phyloP scores from a whole-genome alignment of 257 asterid species.

The Solanum bulbocastanum region DNA sequence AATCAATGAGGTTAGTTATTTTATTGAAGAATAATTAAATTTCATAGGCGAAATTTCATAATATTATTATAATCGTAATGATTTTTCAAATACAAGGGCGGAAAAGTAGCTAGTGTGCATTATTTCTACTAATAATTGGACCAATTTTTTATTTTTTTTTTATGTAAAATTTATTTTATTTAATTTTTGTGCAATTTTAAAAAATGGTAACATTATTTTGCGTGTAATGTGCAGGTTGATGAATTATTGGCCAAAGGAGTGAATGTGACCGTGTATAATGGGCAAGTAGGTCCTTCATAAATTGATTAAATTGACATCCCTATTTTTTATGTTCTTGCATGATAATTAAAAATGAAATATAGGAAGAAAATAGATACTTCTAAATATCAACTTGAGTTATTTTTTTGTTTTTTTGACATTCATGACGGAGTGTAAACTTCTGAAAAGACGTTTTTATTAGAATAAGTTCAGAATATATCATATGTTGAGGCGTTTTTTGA shows the following conservation, averaged over 20 bases:
- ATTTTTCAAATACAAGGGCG: background rate
- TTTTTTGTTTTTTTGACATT: too few relatives aligned
- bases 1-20: constrained; percentile 54
- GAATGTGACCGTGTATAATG: constrained; percentile 69
- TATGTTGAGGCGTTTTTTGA: rapidly evolving
- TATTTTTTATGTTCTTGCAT: background rate
- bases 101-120: background rate
- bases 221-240: constrained; percentile 49
- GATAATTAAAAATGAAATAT: background rate
- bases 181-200: background rate
- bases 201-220: background rate
- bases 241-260: constrained; percentile 73
- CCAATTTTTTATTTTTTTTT: too few relatives aligned
- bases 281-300: constrained; percentile 53
- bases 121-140: background rate
- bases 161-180: background rate
- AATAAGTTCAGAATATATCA: background rate
- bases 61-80: background rate
- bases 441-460: too few relatives aligned
- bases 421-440: rapidly evolving
- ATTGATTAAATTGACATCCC: background rate
- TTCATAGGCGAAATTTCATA: background rate
- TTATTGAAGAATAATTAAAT: background rate
- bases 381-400: background rate
- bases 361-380: background rate